Evolutionary conservation across 1,284 basidiomycete genomes (phyloP), one percentile per base, ranked within the genome.

Genomic region (Boletellus dicymbophilus): DNA sequence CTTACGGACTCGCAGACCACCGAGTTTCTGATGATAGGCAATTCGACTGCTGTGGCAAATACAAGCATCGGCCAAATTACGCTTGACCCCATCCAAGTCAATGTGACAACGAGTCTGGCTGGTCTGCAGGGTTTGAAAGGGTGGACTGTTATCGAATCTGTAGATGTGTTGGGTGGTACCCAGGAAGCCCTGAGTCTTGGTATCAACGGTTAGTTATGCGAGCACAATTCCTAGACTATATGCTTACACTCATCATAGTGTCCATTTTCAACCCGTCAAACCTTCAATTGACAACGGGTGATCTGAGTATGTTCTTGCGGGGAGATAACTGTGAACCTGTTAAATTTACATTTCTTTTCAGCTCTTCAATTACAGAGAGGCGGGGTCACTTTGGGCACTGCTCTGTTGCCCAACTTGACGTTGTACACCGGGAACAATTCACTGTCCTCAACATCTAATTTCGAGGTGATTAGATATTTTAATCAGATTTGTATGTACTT

Each of bases 261-360:
- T 69, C 75, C 5, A 85, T 92, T n/a, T 63, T 73, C 61, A 92
- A 92, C 63, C 89, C 88, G 3, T 88, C 85, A 20, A 88, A 81
- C 62, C 72, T 92, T 54, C 78, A 84, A 52, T 68, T 91, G 22
- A 66, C 70, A 9, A 76, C 75, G 1, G 84, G 84, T 13, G 82
- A 88, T 59, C 59, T 88, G 50, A 75, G 82, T 85, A 59, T 54
- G 79, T 65, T 28, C 28, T 40, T 13, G 18, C 16, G 18, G 30
- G 18, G 11, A 44, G 16, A 15, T 18, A 20, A 30, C 13, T 38
- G 3, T 22, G 27, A 34, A 20, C 30, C 13, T 38, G 3, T 22
- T 26, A 34, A 36, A 49, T 37, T 56, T 22, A 48, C 27, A 34
- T 6, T 27, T 39, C 23, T 3, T 15, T 38, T 15, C 44, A 82